phyloP scores from a whole-genome alignment of 2,329 filamentous ascomycete species.

The Thielaviopsis euricoi region DNA sequence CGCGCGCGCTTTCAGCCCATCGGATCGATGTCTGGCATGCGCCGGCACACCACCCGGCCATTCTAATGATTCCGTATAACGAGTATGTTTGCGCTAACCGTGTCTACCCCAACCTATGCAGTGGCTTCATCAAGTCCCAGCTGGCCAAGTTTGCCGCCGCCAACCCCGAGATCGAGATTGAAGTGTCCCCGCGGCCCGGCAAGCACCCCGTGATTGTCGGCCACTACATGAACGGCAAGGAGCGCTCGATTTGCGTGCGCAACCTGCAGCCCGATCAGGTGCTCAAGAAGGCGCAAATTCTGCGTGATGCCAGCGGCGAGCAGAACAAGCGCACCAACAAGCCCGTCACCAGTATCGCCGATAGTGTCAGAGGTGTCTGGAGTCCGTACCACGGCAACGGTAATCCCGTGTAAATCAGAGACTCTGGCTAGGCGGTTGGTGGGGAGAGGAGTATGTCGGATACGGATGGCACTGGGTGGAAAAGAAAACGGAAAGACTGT shows the following conservation, averaged over 20 bases:
- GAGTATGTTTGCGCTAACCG: too few species aligned
- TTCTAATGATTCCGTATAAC: too few species aligned
- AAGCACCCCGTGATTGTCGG: constrained; percentile 81
- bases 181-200: constrained; percentile 74
- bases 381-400: constrained; percentile 51
- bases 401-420: constrained; percentile 29
- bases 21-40: too few species aligned
- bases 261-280: constrained; percentile 73
- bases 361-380: constrained; percentile 54
- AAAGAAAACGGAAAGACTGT: not conserved
- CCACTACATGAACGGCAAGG: constrained; percentile 79
- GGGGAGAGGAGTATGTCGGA: not conserved
- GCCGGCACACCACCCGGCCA: too few species aligned
- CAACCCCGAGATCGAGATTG: constrained; percentile 83
- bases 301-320: constrained; percentile 61
- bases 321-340: constrained; percentile 49
- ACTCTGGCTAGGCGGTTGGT: not conserved
- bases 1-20: too few species aligned
- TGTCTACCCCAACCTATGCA: constrained; percentile 19
- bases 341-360: constrained; percentile 45
- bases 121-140: constrained; percentile 62
- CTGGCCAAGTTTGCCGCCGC: constrained; percentile 62
- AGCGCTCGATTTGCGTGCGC: constrained; percentile 74
- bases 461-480: not conserved
- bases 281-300: constrained; percentile 56